These are phyloP conservation scores for Coemansia sp. DNA, from an alignment of 192 early-diverging fungal genomes.

Conservation along the genomic window DNA sequence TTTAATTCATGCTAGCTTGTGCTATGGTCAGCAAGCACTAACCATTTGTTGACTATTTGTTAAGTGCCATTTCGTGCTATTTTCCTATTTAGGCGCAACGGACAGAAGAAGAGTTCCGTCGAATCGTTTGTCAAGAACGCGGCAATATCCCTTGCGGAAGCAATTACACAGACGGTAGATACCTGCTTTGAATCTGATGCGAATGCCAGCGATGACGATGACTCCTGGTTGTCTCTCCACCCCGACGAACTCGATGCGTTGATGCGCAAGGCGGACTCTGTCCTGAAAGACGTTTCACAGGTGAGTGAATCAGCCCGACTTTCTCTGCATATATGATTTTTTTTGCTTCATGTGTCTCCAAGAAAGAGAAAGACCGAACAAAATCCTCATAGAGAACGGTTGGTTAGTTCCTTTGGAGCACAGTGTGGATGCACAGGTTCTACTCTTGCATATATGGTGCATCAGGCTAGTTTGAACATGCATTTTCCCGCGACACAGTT, in stretches of 20 bases:
- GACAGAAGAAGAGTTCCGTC: constrained; percentile 14
- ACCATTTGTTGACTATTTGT: not conserved
- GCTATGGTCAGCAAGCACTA: not conserved
- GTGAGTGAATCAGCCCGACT: constrained; percentile 10
- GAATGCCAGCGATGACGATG: constrained; percentile 35
- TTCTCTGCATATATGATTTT: no score
- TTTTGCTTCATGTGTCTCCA: not conserved
- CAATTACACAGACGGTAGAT: constrained; percentile 3
- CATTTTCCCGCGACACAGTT: constrained; percentile 37
- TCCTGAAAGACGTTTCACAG: constrained; percentile 36
- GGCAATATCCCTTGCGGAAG: constrained; percentile 9
- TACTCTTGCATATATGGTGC: not conserved
- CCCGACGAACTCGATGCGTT: constrained; percentile 41
- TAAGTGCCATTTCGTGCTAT: not conserved
- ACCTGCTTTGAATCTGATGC: not conserved
- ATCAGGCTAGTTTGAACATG: constrained; percentile 7
- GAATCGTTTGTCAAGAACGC: constrained; percentile 16
- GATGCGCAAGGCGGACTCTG: constrained; percentile 49
- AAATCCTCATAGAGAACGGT: not conserved
- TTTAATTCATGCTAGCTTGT: not conserved
- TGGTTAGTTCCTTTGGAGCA: not conserved
- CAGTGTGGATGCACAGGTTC: not conserved
- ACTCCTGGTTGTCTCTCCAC: constrained; percentile 49
- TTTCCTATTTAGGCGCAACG: constrained; percentile 15
- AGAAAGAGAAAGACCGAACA: not conserved